Evolutionary conservation across 805 yeast genomes (phyloP).

Genomic region (Candida dajiaensis): DNA sequence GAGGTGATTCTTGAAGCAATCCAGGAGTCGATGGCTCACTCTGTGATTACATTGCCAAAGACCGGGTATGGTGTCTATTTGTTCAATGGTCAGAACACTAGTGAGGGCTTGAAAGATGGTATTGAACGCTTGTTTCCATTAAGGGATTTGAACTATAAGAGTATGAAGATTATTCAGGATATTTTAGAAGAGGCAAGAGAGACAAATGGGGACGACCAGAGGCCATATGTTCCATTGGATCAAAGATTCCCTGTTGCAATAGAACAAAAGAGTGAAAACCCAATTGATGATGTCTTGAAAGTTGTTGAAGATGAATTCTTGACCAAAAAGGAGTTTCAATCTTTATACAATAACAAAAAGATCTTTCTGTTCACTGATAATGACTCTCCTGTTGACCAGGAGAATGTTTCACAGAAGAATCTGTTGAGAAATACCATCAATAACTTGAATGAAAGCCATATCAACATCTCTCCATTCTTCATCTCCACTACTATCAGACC

Average conservation of each 20-base stretch:
- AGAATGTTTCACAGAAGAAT: conserved; percentile 33
- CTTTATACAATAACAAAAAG: conserved; percentile 47
- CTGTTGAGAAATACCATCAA: conserved; percentile 50
- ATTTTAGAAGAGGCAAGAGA: conserved; percentile 38
- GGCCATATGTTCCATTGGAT: conserved; percentile 20
- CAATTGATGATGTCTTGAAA: conserved; percentile 40
- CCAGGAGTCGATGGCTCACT: conserved; percentile 55
- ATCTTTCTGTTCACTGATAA: conserved; percentile 71
- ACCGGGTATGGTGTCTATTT: conserved; percentile 75
- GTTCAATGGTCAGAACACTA: conserved; percentile 40
- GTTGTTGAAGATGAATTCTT: conserved; percentile 51
- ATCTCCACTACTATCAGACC: conserved; percentile 30
- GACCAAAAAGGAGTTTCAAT: conserved; percentile 32
- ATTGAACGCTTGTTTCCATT: conserved; percentile 46
- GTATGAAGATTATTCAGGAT: conserved; percentile 52
- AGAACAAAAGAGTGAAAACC: conserved; percentile 21
- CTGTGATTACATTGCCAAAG: conserved; percentile 57
- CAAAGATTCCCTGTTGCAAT: conserved; percentile 26
- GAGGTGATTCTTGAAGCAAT: conserved; percentile 51
- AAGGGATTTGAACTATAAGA: conserved; percentile 46
- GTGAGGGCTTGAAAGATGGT: conserved; percentile 33
- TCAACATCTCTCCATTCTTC: conserved; percentile 60
- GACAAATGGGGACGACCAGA: conserved; percentile 3
- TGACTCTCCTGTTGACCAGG: conserved; percentile 53
- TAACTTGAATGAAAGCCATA: conserved; percentile 50